Base-by-base conservation (phyloP, 2,329 filamentous ascomycete genomes). In the Scedosporium dehoogii region DNA sequence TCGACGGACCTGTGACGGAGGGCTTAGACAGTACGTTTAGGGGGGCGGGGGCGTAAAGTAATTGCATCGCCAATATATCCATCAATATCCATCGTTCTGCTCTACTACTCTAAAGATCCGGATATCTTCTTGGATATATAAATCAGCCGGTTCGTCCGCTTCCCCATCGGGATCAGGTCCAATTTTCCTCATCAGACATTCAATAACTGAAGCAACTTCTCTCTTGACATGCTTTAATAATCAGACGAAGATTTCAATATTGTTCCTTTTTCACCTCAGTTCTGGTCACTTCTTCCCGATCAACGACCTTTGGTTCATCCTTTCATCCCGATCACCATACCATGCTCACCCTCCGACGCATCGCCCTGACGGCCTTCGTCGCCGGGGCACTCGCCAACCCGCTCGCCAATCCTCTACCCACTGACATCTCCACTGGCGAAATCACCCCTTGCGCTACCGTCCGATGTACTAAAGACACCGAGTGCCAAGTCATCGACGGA, bases 401-500 rank as follows among this genome's bases (percentile, higher is more conserved):
- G 10, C 42, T 60, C 6, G 59, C 44, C 4, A 59, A 33, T 9
- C 58, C 58, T 12, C n/a, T 48, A 44, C 44, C 59, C 14, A 21
- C 46, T 14, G 41, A 51, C 42, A 23, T 16, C n/a, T 12, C 29
- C 57, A 25, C 56, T 27, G 56, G 14, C 56, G 56, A 29, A n/a
- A 33, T 53, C 25, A 41, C n/a, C 21, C 27, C 51, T 12, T 62
- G 60, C n/a, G 25, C 60, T 12, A 44, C 29, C 9, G 38, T 58
- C 48, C 48, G 33, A 14, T 62, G 60, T 51, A 16, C 27, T 9
- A 6, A 6, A 18, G 41, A 48, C 46, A 62, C 60, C 18, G 21
- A 25, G 9, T 62, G 60, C 41, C 14, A 16, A 14, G 51, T 62
- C 29, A 23, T 42, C n/a, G 29, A 62, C 60, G 60, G 60, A 38